Conservation (phyloP, 495 filamentous ascomycete species). For the Jackrogersella multiformis region DNA sequence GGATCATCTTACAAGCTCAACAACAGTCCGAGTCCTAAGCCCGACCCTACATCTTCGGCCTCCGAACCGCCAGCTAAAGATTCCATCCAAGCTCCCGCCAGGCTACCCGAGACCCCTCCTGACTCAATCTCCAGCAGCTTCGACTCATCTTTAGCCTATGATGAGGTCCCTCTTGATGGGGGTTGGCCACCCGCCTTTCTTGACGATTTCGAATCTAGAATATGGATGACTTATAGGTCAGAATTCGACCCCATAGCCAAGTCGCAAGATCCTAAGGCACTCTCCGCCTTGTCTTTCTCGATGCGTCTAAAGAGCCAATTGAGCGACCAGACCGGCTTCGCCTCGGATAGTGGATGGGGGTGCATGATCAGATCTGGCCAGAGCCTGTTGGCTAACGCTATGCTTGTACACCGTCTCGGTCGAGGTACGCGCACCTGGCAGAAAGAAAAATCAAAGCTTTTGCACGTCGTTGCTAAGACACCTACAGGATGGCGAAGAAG, state of each 20-base stretch:
- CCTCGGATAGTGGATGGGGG: slow-evolving; percentile 95
- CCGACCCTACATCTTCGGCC: slow-evolving; percentile 23
- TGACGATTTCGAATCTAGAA: slow-evolving; percentile 88
- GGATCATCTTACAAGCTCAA: slow-evolving; percentile 75
- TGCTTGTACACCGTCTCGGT: slow-evolving; percentile 75
- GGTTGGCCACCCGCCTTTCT: slow-evolving; percentile 89
- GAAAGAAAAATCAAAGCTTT: neutral
- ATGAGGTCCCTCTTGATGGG: slow-evolving; percentile 60
- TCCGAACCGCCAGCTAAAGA: slow-evolving; percentile 26
- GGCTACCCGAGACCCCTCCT: slow-evolving; percentile 54
- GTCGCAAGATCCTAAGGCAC: slow-evolving; percentile 72
- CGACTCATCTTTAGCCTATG: slow-evolving; percentile 59
- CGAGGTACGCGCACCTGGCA: slow-evolving; percentile 67
- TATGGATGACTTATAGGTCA: slow-evolving; percentile 97
- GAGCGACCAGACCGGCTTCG: slow-evolving; percentile 82
- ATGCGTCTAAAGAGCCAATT: slow-evolving; percentile 86
- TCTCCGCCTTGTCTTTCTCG: slow-evolving; percentile 80
- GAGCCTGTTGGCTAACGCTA: slow-evolving; percentile 86
- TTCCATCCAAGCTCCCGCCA: slow-evolving; percentile 31
- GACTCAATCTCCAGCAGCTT: slow-evolving; percentile 59
- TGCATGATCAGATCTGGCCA: slow-evolving; percentile 99
- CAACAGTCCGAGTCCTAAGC: slow-evolving; percentile 37
- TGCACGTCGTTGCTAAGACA: slow-evolving; percentile 37
- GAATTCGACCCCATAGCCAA: slow-evolving; percentile 86
- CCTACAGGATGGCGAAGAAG: slow-evolving; percentile 79